Evolutionary conservation across 1,284 basidiomycete genomes (phyloP), one percentile per base, ranked within the genome.

Genomic region (Cutaneotrichosporon spelunceum): DNA sequence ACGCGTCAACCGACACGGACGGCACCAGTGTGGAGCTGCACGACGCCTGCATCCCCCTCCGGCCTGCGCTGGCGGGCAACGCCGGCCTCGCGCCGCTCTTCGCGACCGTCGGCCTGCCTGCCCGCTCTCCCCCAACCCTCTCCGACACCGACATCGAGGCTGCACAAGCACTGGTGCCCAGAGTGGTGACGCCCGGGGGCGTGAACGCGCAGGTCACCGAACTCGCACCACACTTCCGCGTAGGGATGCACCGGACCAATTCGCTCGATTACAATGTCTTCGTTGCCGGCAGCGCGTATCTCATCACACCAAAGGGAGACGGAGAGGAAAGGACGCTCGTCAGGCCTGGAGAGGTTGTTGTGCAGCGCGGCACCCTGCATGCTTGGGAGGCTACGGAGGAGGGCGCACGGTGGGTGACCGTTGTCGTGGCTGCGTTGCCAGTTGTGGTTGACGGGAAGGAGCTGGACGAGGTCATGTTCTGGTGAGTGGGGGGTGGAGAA

Each of bases 341-440:
- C 1, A 68, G 63, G 24, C 69, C 71, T 11, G 78, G 76, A 29
- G 73, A 78, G 53, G 56, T 78, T 7, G 76, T 78, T 6, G 67
- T 79, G 2, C 78, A 79, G 66, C 66, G 72, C 10, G 78, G 78
- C 23, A 79, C 78, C 13, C 11, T 77, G 33, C 78, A 79, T 68
- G 76, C 72, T 5, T 79, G 76, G 78, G 65, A 74, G 60, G 73
- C 75, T 11, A 73, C 73, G 26, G 66, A 68, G 10, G 69, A 76
- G 34, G 78, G 78, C 0, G 73, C 70, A 7, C 69, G 72, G 44
- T 77, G 74, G 72, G 54, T 68, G n/a, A 73, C 73, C 7, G 76
- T 78, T 0, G 67, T 77, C 0, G 71, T 77, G 1, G 66, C 66
- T 19, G 78, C 78, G 10, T 10, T 62, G 57, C 67, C 73, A 4